Base-by-base conservation (phyloP, 1,284 basidiomycete species). In the Malassezia sp. region DNA sequence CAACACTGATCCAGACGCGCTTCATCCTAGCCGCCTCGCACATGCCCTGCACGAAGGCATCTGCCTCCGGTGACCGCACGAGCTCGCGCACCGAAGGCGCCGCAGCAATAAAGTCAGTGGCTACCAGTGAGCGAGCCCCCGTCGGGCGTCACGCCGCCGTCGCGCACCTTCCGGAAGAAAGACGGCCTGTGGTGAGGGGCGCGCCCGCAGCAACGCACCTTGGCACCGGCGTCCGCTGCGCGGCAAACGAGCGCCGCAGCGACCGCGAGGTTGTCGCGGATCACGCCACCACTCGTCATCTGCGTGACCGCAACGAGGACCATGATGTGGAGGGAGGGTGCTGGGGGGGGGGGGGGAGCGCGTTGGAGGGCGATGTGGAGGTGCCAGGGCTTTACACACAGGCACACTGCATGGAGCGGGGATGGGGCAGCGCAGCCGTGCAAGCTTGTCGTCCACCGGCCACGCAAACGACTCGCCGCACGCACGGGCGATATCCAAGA, bases 91-190 rank as follows among this genome's bases (percentile, higher is more conserved):
- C 71, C 7, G 43, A 6, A 0, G 65, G 52, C 12, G 70, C 63
- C 7, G 71, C 65, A 1, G 73, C 72, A 48, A 77, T 75, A 38
- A 76, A 77, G 55, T 77, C 76, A 18, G 73, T 66, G 0, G 76
- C 65, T 49, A 23, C 10, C n/a, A n/a, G n/a, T n/a, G n/a, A n/a
- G n/a, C n/a, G n/a, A n/a, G n/a, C n/a, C n/a, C n/a, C n/a, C n/a
- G n/a, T n/a, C n/a, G n/a, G n/a, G 10, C 17, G 30, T 28, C 11
- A 15, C 22, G 10, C n/a, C 14, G 17, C 11, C 5, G 22, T 15
- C 17, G 29, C 45, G 17, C 26, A 47, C 38, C 45, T 26, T 52
- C 50, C 2, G 50, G 50, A 21, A 52, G 42, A 30, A 52, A 52
- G 2, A 52, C 41, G 11, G 50, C 42, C 35, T 45, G 27, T 4